Evolutionary conservation across 441 rosid species (phyloP).

Genomic region (Dalechampia spathulata): DNA sequence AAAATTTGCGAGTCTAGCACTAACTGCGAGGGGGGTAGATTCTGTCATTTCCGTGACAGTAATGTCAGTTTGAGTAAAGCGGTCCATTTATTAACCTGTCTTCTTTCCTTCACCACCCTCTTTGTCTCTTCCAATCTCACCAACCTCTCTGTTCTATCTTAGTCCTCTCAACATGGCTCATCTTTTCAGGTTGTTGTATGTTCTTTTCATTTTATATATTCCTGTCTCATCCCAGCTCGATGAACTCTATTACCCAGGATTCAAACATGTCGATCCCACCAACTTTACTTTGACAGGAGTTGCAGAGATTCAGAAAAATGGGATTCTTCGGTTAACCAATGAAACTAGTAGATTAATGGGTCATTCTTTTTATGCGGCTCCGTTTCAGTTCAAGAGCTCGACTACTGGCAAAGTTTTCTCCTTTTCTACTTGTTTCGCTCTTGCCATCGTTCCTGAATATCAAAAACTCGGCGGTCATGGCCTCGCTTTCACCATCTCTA

Average conservation of each 20-base stretch:
- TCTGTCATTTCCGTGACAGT: too few species aligned
- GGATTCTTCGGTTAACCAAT: slow-evolving; percentile 53
- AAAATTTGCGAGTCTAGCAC: too few species aligned
- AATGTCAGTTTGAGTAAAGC: too few species aligned
- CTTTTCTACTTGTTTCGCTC: slow-evolving; percentile 60
- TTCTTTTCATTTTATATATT: slow-evolving; percentile 16
- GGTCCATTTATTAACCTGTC: too few species aligned
- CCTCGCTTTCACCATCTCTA: slow-evolving; percentile 58
- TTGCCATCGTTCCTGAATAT: slow-evolving; percentile 54
- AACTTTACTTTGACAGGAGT: slow-evolving; percentile 40
- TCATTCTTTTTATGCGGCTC: slow-evolving; percentile 47
- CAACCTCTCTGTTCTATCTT: too few species aligned
- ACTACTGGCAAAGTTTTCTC: slow-evolving; percentile 30
- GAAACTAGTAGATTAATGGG: slow-evolving; percentile 34
- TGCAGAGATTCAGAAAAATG: slow-evolving; percentile 37
- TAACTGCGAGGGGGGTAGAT: too few species aligned
- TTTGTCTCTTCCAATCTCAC: too few species aligned
- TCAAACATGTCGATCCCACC: slow-evolving; percentile 14
- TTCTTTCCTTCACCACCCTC: too few species aligned
- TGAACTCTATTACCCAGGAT: slow-evolving; percentile 33
- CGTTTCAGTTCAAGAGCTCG: slow-evolving; percentile 47
- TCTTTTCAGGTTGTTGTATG: slow-evolving; percentile 13
- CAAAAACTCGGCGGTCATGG: slow-evolving; percentile 72
- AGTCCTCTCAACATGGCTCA: slow-evolving; percentile 16
- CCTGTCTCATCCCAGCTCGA: slow-evolving; percentile 20